phyloP scores from a whole-genome alignment of 2,329 filamentous ascomycete species.

The Aspergillus sp. region DNA sequence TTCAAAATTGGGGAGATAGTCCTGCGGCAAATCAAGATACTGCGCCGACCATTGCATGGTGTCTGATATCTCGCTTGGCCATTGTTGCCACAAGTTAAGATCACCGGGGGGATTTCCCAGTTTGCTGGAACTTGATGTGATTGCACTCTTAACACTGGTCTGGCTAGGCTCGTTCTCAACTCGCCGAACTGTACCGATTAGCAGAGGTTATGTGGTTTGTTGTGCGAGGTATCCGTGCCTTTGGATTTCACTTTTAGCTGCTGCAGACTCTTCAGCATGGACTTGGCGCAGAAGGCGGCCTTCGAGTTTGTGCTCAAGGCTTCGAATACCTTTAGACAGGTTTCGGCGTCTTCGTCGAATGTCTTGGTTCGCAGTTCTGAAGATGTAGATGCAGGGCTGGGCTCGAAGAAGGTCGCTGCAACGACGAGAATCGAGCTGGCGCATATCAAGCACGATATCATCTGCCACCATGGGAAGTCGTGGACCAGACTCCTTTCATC shows the following conservation, averaged over 20 bases:
- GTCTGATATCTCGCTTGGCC: neutral
- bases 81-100: neutral
- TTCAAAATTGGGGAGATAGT: too few relatives aligned
- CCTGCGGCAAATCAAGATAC: neutral
- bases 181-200: too few relatives aligned
- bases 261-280: slow-evolving; percentile 51
- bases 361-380: slow-evolving; percentile 11
- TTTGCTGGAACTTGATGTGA: neutral
- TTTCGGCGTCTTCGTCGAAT: slow-evolving; percentile 40
- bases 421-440: slow-evolving; percentile 42
- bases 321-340: slow-evolving; percentile 39
- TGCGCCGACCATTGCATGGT: neutral
- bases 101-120: neutral
- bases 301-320: slow-evolving; percentile 36
- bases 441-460: slow-evolving; percentile 45
- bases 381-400: slow-evolving; percentile 4
- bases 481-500: slow-evolving; percentile 39
- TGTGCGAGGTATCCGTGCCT: too few relatives aligned
- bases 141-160: neutral
- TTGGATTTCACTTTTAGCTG: neutral
- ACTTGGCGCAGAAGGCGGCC: slow-evolving; percentile 47
- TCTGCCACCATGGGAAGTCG: slow-evolving; percentile 47
- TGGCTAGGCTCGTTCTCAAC: neutral
- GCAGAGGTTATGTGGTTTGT: too few relatives aligned
- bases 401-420: slow-evolving; percentile 21